Conservation (phyloP, 352 stramenopile species). For the Phytophthora cryptogea region DNA sequence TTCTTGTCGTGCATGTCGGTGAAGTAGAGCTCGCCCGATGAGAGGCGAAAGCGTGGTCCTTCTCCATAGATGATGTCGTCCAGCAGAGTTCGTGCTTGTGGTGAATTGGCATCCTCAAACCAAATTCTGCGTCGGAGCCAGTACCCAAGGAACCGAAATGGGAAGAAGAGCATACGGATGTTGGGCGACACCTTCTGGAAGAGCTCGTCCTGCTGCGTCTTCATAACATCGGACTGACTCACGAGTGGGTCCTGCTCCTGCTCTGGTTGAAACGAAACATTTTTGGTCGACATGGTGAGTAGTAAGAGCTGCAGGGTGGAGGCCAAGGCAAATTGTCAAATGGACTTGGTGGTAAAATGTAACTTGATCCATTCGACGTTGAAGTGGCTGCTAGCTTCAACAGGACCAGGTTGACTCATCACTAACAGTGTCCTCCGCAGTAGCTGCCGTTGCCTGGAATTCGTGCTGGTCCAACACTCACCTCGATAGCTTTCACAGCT, state of each 20-base stretch:
- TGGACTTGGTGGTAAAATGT: not conserved
- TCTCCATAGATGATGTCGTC: slow-evolving; percentile 49
- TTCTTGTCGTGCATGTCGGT: slow-evolving; percentile 66
- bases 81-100: slow-evolving; percentile 18
- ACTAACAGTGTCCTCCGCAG: slow-evolving; percentile 61
- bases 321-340: slow-evolving; percentile 1
- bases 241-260: slow-evolving; percentile 6
- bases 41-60: slow-evolving; percentile 57
- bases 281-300: not conserved
- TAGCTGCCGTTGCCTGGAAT: slow-evolving; percentile 42
- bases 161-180: slow-evolving; percentile 27
- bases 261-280: slow-evolving; percentile 12
- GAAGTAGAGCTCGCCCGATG: slow-evolving; percentile 62
- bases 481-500: slow-evolving; percentile 46
- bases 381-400: slow-evolving; percentile 16
- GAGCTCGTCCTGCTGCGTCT: slow-evolving; percentile 9
- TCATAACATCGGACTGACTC: slow-evolving; percentile 1
- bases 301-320: not conserved
- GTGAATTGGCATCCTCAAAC: slow-evolving; percentile 12
- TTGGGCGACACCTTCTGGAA: slow-evolving; percentile 27
- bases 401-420: slow-evolving; percentile 5
- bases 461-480: slow-evolving; percentile 48
- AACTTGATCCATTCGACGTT: not conserved
- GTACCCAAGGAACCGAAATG: slow-evolving; percentile 28
- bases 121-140: slow-evolving; percentile 21